Base-by-base conservation (phyloP, 371 early-diverging fungal genomes). In the Parasitella parasitica region DNA sequence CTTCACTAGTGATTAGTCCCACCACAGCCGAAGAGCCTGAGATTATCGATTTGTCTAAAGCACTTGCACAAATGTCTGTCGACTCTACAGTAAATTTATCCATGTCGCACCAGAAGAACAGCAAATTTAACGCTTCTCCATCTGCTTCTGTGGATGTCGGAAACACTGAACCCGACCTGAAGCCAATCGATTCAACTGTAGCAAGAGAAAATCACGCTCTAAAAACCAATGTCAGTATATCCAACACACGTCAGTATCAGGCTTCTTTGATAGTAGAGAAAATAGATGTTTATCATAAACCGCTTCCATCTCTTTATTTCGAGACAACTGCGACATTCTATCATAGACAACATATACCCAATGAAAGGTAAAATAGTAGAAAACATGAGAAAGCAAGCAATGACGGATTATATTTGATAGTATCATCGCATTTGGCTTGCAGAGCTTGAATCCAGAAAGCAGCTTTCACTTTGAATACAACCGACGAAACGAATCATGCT, bases 251-350 rank as follows among this genome's bases (percentile, higher is more conserved):
- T 28, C 2, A 52, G n/a, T 53, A 53, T 20, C 28, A 27, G 28
- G 24, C 28, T 1, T 28, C 49, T 20, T 20, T 49, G 2, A 13
- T 27, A 1, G 28, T 49, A 2, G 49, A 49, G 11, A 27, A 15
- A 15, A 27, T 28, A 15, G 49, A 49, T 49, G 49, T 26, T 3
- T 49, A 49, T 11, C 49, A 49, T 26, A 49, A 49, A 15, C 49
- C 56, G 0, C 24, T 63, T 0, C 71, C 73, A 6, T 78, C 76
- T 16, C 58, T 78, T 1, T 78, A 75, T 65, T 78, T 70, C 50
- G 78, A 78, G 53, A 59, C 66, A 3, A 28, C 56, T 0, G 24
- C 75, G 36, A 67, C 48, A 7, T 64, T 65, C 18, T 22, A 43
- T n/a, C 59, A 35, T 12, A 55, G 50, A 35, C 43, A 57, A 12